These are phyloP conservation scores for Paramicrosporidium saccamoebae DNA, from an alignment of 371 early-diverging fungal genomes.

Conservation along the genomic window DNA sequence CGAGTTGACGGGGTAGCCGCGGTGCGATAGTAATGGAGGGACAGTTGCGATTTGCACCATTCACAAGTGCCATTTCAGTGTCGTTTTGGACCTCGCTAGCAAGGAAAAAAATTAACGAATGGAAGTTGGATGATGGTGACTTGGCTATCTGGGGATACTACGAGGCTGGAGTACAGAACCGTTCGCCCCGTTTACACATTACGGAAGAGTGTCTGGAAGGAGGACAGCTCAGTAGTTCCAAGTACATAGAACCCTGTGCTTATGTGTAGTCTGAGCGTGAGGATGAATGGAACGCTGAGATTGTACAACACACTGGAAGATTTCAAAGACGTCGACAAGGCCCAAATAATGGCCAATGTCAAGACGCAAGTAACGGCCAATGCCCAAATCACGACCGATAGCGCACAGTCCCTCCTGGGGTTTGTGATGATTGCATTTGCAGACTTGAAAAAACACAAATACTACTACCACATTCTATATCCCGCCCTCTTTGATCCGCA, in stretches of 20 bases:
- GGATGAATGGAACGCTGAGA: slow-evolving; percentile 27
- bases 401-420: slow-evolving; percentile 17
- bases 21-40: no score
- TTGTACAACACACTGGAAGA: slow-evolving; percentile 73
- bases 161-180: slow-evolving; percentile 6
- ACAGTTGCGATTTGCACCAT: no score
- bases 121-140: slow-evolving; percentile 26
- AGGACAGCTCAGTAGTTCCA: slow-evolving; percentile 1
- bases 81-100: slow-evolving; percentile 59
- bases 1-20: no score
- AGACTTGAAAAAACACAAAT: slow-evolving; percentile 67
- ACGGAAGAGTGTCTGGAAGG: no score
- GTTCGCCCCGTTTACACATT: slow-evolving; percentile 2
- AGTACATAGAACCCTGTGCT: slow-evolving; percentile 4
- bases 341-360: slow-evolving; percentile 15
- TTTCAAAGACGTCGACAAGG: slow-evolving; percentile 39
- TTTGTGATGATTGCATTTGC: slow-evolving; percentile 54
- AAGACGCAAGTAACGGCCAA: slow-evolving; percentile 25
- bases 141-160: slow-evolving; percentile 22
- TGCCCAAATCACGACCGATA: slow-evolving; percentile 17
- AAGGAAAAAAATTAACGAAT: slow-evolving; percentile 37
- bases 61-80: no score
- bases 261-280: slow-evolving; percentile 7
- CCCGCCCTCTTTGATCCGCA: slow-evolving; percentile 24
- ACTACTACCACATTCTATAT: slow-evolving; percentile 68